Evolutionary conservation across 331 rosid genomes (phyloP), one percentile per base, ranked within the genome.

Genomic region (Acacia concinna): DNA sequence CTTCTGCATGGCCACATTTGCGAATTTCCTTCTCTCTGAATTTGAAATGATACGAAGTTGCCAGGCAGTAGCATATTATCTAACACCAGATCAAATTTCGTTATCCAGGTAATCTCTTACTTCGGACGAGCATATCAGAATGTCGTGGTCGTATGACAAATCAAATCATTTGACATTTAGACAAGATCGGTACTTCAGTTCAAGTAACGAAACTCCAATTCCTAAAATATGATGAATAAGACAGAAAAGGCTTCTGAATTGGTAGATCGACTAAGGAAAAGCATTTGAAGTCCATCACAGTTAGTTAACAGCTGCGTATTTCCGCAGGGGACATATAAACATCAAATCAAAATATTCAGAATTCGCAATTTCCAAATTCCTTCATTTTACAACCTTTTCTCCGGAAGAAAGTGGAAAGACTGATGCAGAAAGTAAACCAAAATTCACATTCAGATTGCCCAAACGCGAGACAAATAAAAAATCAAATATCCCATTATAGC

Each of bases 31-130:
- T 15, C 35, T 25, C 23, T 13, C 54, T 20, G 31, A 18, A 71
- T 44, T 31, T 20, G n/a, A 49, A 71, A 37, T 10, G 18, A 30
- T 17, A 40, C 13, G 2, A 41, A 41, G 46, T 43, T 41, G 54
- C 6, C 23, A 23, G 2, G 56, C 74, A 40, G 54, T 25, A 51
- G 27, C 27, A 20, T 20, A n/a, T 52, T 52, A n/a, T 5, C 41
- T 57, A 74, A 63, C 41, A 5, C 73, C 37, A 79, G 52, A 82
- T 75, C 40, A 75, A 54, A 25, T n/a, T 63, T 71, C 72, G 71
- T 38, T 5, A 32, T 76, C 73, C 25, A 52, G 37, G 44, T 14
- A 38, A 43, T 56, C 46, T 13, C n/a, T 47, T 9, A 28, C 40
- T 46, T 52, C 37, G 44, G 51, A 46, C 17, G 40, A 64, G 49